These are phyloP conservation scores for Umbilicaria muhlenbergii DNA, from an alignment of 495 filamentous ascomycete species.

Conservation along the genomic window DNA sequence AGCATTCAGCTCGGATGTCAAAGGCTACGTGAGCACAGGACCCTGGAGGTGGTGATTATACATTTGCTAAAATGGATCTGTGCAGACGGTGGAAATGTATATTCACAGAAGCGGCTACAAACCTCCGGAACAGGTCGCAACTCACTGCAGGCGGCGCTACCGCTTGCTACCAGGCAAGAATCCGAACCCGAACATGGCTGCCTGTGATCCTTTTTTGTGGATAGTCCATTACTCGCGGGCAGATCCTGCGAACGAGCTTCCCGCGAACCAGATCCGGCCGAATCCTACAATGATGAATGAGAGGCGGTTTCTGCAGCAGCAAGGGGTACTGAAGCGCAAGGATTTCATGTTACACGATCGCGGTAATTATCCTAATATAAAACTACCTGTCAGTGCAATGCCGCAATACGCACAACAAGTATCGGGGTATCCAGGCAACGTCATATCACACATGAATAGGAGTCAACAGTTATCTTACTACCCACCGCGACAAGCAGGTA, in stretches of 20 bases:
- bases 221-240: conserved; percentile 80
- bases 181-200: conserved; percentile 37
- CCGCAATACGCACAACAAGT: conserved; percentile 15
- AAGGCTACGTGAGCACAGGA: conserved; percentile 52
- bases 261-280: conserved; percentile 43
- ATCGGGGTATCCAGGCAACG: conserved; percentile 16
- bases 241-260: conserved; percentile 55
- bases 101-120: conserved; percentile 65
- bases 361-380: conserved; percentile 74
- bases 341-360: conserved; percentile 90
- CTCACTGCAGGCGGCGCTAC: conserved; percentile 67
- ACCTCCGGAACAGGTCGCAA: conserved; percentile 48
- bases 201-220: conserved; percentile 71
- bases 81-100: conserved; percentile 64
- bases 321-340: conserved; percentile 72
- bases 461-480: conserved; percentile 14
- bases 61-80: background rate
- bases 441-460: conserved; percentile 14
- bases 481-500: conserved; percentile 12
- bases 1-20: conserved; percentile 49
- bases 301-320: conserved; percentile 52
- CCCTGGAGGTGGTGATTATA: background rate
- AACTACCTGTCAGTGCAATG: conserved; percentile 35
- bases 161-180: conserved; percentile 53
- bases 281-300: conserved; percentile 41